A percentile compares a stretch with the other conserved stretches of the same genome.
Evolutionary conservation across 371 early-diverging fungal genomes (phyloP).

Genomic region (Mucor sp.): DNA sequence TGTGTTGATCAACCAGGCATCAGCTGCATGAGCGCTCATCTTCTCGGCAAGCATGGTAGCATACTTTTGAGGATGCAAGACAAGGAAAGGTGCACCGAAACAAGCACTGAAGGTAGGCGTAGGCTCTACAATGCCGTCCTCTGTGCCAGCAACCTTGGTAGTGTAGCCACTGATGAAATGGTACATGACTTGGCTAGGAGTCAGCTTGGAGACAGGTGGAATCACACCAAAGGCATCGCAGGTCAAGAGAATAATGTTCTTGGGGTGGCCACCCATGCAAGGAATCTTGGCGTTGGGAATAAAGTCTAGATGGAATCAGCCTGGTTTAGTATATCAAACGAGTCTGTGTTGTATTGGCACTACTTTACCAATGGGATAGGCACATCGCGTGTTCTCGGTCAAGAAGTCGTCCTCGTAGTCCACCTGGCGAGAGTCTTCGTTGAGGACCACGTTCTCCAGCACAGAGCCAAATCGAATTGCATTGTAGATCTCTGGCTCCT

Average conservation of each 20-base stretch:
- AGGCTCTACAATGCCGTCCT: conserved; percentile 92
- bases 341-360: neutral
- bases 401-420: conserved; percentile 81
- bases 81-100: conserved; percentile 97
- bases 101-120: conserved; percentile 94
- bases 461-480: conserved; percentile 96
- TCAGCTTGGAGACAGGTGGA: conserved; percentile 93
- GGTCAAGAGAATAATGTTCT: conserved; percentile 95
- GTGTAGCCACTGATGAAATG: conserved; percentile 96
- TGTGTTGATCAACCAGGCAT: conserved; percentile 98
- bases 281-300: conserved; percentile 97
- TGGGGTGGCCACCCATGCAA: conserved; percentile 92
- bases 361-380: conserved; percentile 82
- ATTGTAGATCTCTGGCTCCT: conserved; percentile 97
- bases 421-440: conserved; percentile 80
- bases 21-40: conserved; percentile 85
- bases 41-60: conserved; percentile 96
- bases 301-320: conserved; percentile 47
- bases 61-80: conserved; percentile 95
- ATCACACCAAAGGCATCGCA: conserved; percentile 98
- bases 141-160: conserved; percentile 95
- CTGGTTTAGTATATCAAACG: neutral
- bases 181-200: conserved; percentile 94
- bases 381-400: conserved; percentile 97
- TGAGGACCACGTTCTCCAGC: conserved; percentile 93